A percentile compares a stretch with the other conserved stretches of the same genome.
Evolutionary conservation across 2,329 filamentous ascomycete genomes (phyloP).

Genomic region (Tolypocladium endophyticum): DNA sequence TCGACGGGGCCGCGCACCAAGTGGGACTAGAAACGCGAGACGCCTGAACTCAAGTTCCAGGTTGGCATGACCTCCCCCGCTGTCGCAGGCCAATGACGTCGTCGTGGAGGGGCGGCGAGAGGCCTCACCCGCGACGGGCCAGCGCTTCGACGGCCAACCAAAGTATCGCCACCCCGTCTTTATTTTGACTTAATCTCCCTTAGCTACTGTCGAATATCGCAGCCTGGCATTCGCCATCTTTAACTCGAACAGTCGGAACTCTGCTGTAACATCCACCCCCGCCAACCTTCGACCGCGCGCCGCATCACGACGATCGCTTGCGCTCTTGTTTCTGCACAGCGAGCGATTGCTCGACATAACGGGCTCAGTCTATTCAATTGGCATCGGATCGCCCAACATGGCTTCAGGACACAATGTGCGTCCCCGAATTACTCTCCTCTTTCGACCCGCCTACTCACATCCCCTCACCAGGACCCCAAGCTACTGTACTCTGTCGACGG

Average conservation of each 20-base stretch:
- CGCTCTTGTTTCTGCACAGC: not conserved
- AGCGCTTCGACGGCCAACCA: not conserved
- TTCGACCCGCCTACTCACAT: not conserved
- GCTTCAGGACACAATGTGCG: constrained; percentile 22
- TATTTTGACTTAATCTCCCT: not conserved
- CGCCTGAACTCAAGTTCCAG: not conserved
- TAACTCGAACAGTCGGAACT: not conserved
- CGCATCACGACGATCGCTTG: not conserved
- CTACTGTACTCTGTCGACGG: constrained; percentile 65
- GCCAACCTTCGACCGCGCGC: not conserved
- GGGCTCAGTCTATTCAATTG: not conserved
- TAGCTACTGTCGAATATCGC: not conserved
- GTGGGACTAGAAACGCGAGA: not conserved
- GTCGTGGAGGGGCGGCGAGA: not conserved
- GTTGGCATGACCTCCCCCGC: not conserved
- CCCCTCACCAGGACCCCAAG: constrained; percentile 42
- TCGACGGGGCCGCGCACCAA: not conserved
- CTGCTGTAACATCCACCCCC: not conserved
- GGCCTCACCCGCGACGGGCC: not conserved
- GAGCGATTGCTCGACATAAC: not conserved
- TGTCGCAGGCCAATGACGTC: not conserved
- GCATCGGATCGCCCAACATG: constrained; percentile 8
- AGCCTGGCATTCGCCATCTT: not conserved
- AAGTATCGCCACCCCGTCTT: not conserved
- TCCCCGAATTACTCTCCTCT: not conserved